Evolutionary conservation across 108 stramenopile species (phyloP).

Genomic region (Skeletonema menzelii): DNA sequence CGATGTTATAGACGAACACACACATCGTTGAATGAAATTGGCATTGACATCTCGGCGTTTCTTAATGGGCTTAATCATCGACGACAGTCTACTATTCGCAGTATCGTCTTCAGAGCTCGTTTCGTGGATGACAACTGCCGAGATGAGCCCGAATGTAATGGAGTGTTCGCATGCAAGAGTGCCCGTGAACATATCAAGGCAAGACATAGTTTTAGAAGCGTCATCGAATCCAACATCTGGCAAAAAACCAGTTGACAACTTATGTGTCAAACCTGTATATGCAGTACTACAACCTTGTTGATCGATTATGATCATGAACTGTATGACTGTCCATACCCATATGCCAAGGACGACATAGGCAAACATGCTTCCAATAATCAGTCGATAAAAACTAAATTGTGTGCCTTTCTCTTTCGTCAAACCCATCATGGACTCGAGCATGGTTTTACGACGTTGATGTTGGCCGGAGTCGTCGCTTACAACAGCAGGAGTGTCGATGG

Average conservation of each 20-base stretch:
- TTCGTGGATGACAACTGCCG: background rate
- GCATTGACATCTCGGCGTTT: background rate
- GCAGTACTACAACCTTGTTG: background rate
- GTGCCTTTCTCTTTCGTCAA: background rate
- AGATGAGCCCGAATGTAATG: background rate
- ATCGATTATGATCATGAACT: background rate
- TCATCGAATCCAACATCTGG: background rate
- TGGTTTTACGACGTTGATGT: background rate
- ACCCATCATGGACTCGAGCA: background rate
- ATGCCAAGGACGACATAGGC: background rate
- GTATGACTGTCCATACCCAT: background rate
- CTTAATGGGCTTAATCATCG: background rate
- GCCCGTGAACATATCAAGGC: background rate
- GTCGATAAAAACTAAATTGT: background rate
- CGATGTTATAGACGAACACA: background rate
- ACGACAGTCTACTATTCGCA: background rate
- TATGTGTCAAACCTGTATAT: background rate
- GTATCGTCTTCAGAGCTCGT: background rate
- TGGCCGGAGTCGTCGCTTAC: background rate
- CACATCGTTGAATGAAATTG: background rate
- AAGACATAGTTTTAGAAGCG: background rate
- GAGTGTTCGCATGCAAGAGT: background rate
- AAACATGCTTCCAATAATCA: background rate
- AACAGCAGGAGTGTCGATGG: background rate
- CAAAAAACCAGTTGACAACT: background rate